These are phyloP conservation scores for Neurospora sp. DNA, from an alignment of 495 filamentous ascomycete species.

Conservation along the genomic window DNA sequence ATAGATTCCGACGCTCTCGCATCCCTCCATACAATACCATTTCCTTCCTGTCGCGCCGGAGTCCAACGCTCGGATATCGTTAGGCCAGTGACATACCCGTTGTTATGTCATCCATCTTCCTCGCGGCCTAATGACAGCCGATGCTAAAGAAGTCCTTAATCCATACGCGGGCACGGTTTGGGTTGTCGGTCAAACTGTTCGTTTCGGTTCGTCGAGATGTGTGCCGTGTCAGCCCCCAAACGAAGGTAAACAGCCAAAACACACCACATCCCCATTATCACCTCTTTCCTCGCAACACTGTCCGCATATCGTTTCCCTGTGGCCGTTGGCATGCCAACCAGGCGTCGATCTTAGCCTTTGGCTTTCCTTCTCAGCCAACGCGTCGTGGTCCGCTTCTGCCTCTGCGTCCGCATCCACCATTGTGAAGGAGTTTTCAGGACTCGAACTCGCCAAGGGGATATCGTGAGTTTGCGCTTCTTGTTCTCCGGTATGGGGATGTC, in stretches of 20 bases:
- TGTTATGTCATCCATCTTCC: background rate
- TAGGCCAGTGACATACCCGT: background rate
- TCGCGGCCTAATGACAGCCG: background rate
- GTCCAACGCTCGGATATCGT: background rate
- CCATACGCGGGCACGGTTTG: background rate
- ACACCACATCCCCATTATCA: slow-evolving; percentile 35
- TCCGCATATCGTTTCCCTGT: slow-evolving; percentile 34
- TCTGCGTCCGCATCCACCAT: slow-evolving; percentile 29
- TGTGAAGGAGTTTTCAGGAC: slow-evolving; percentile 22
- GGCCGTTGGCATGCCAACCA: slow-evolving; percentile 25
- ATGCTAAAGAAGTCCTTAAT: background rate
- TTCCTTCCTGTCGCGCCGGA: background rate
- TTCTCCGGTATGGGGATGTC: background rate
- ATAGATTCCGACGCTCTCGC: background rate
- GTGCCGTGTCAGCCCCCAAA: slow-evolving; percentile 24
- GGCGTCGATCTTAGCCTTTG: background rate
- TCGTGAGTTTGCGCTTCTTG: background rate
- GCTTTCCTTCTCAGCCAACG: background rate
- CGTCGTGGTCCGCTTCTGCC: background rate
- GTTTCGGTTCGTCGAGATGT: background rate
- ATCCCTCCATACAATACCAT: background rate
- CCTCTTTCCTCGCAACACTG: slow-evolving; percentile 37
- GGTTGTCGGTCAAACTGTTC: background rate
- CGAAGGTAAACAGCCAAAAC: slow-evolving; percentile 33
- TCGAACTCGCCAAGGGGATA: slow-evolving; percentile 1